Base-by-base conservation (phyloP, 441 rosid genomes). In the Iberis amara region DNA sequence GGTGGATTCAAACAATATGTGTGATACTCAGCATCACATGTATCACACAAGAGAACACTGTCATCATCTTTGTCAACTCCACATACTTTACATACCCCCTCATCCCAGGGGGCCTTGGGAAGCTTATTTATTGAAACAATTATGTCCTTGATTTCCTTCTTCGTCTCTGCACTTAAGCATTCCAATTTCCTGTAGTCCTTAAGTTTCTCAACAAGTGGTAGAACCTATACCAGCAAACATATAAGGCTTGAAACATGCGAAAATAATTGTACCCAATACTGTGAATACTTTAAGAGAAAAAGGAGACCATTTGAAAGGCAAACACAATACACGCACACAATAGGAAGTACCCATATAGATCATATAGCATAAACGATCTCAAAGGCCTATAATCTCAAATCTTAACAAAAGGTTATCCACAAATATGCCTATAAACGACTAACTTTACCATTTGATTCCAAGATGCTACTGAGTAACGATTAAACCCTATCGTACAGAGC, bases 21-120 rank as follows among this genome's bases (percentile, higher is more conserved):
- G 75, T 92, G 98, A 74, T 92, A 92, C 77, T 89, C 98, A 28
- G 96, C 86, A 77, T 92, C 96, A 57, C 98, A 92, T 48, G 89
- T 80, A 75, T 92, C 97, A 70, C 98, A 92, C 51, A 92, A 68
- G 59, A 92, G 88, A 64, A 92, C 98, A 65, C 96, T 92, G 70
- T 88, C 89, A 70, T 92, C 98, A 68, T 92, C 96, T 79, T 74
- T 92, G 76, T 92, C 98, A 40, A 88, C 75, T 48, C 98, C 98
- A 40, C 98, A 92, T 47, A 89, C 87, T 84, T 92, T 89, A 76
- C 98, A 92, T 53, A 92, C 81, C 54, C 96, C 98, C 65, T 92
- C 98, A 71, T 92, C 96, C 98, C 98, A 92, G 14, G 98, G 96
- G 36, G 96, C 96, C 73, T 84, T 92, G 30, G 96, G 98, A 47